A percentile compares a stretch with the other conserved stretches of the same genome.
phyloP scores from a whole-genome alignment of 352 stramenopile species.

The Phytophthora europaea region DNA sequence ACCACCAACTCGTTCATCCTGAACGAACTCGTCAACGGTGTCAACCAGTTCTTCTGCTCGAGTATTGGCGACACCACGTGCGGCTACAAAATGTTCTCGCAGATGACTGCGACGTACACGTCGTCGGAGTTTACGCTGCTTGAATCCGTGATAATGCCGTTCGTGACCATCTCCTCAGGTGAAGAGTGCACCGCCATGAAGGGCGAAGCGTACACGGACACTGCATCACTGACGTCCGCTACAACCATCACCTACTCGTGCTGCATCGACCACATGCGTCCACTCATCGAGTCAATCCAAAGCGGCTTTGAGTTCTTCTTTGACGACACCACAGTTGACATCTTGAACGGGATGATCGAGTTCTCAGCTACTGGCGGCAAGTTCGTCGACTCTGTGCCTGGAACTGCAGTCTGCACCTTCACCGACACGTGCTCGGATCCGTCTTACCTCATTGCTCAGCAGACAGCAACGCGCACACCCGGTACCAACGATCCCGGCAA shows the following conservation, averaged over 20 bases:
- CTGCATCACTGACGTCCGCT: slow-evolving; percentile 40
- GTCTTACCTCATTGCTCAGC: slow-evolving; percentile 40
- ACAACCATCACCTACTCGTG: slow-evolving; percentile 57
- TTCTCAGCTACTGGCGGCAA: slow-evolving; percentile 37
- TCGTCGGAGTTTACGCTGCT: slow-evolving; percentile 47
- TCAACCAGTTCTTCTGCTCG: slow-evolving; percentile 62
- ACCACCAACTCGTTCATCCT: slow-evolving; percentile 53
- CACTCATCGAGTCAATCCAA: slow-evolving; percentile 54
- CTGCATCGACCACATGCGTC: slow-evolving; percentile 53
- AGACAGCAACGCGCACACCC: slow-evolving; percentile 36
- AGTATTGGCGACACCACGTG: slow-evolving; percentile 44
- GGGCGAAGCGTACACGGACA: slow-evolving; percentile 49
- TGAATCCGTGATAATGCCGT: slow-evolving; percentile 57
- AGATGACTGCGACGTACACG: slow-evolving; percentile 57
- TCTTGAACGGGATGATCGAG: slow-evolving; percentile 60
- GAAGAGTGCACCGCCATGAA: slow-evolving; percentile 53
- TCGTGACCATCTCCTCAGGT: slow-evolving; percentile 48
- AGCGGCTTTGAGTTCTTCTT: slow-evolving; percentile 51
- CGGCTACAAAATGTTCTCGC: slow-evolving; percentile 48
- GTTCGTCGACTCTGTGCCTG: slow-evolving; percentile 53
- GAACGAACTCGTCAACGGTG: slow-evolving; percentile 54
- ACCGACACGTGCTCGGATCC: slow-evolving; percentile 50
- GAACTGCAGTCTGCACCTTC: slow-evolving; percentile 44
- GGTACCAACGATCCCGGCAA: slow-evolving; percentile 54
- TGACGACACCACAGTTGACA: slow-evolving; percentile 44